Conservation (phyloP, 2,329 filamentous ascomycete genomes). For the Metarhizium humberi region DNA sequence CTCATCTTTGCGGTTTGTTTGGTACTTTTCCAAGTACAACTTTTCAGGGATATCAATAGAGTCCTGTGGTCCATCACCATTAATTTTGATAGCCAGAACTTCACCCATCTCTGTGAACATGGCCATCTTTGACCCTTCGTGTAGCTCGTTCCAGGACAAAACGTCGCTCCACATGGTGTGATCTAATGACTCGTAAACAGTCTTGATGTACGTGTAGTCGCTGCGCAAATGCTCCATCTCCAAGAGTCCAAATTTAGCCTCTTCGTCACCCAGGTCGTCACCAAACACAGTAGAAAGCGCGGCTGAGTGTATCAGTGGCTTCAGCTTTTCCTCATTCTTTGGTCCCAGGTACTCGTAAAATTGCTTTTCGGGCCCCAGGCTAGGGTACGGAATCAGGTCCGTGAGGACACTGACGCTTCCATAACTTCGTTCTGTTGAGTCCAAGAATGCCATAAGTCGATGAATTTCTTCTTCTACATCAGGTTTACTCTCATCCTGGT, state of each 20-base stretch:
- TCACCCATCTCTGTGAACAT: conserved; percentile 37
- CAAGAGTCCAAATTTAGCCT: conserved; percentile 31
- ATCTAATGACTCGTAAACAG: conserved; percentile 39
- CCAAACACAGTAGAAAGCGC: conserved; percentile 19
- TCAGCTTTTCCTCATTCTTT: conserved; percentile 14
- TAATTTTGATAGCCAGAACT: conserved; percentile 39
- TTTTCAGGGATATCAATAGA: conserved; percentile 40
- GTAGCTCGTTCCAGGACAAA: conserved; percentile 25
- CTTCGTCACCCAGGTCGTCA: conserved; percentile 21
- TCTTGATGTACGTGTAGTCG: conserved; percentile 29
- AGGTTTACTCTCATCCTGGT: conserved; percentile 19
- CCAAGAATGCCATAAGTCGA: conserved; percentile 54
- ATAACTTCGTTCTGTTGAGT: conserved; percentile 50
- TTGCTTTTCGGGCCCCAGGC: conserved; percentile 27
- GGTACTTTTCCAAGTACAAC: conserved; percentile 47
- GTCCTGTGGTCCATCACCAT: conserved; percentile 29
- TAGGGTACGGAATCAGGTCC: conserved; percentile 24
- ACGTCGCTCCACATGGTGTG: conserved; percentile 38
- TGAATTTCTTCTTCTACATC: conserved; percentile 46
- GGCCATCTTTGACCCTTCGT: conserved; percentile 30
- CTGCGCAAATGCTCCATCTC: conserved; percentile 28
- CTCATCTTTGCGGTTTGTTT: conserved; percentile 33
- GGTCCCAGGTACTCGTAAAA: conserved; percentile 35
- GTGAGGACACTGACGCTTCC: conserved; percentile 42
- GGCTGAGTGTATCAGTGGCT: conserved; percentile 24